Conservation (phyloP, 371 early-diverging fungal species). For the Mortierella sp. region DNA sequence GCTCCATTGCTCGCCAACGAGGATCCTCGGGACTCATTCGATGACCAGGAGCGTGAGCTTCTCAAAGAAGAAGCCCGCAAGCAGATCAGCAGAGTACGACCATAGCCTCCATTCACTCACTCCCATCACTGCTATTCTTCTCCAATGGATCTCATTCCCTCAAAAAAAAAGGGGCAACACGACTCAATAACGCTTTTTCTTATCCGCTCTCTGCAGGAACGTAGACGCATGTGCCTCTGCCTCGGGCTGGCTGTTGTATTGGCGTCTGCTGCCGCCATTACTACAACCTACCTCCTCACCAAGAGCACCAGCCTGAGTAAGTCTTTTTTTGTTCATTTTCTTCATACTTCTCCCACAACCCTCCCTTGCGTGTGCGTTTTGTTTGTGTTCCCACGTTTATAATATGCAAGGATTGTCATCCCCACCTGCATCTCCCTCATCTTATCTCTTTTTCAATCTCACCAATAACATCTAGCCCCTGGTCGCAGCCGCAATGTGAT, state of each 20-base stretch:
- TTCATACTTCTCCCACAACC: background rate
- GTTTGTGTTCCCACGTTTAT: constrained; percentile 7
- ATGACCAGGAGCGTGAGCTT: constrained; percentile 44
- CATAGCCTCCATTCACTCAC: no score
- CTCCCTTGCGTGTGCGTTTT: background rate
- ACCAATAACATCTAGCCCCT: background rate
- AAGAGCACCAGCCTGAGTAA: constrained; percentile 7
- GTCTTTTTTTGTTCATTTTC: background rate
- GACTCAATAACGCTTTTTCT: background rate
- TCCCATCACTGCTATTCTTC: no score
- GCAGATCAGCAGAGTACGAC: constrained; percentile 31
- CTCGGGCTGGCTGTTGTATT: constrained; percentile 40
- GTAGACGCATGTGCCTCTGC: constrained; percentile 35
- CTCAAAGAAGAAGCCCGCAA: constrained; percentile 32
- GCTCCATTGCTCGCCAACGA: constrained; percentile 54
- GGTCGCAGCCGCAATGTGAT: constrained; percentile 80
- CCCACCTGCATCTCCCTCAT: background rate
- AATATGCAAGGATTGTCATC: background rate
- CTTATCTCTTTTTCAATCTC: background rate
- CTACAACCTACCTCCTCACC: constrained; percentile 28
- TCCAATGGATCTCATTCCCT: background rate
- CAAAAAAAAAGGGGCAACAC: background rate
- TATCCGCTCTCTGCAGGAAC: constrained; percentile 16
- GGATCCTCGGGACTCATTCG: constrained; percentile 47
- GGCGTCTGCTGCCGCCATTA: constrained; percentile 36